Evolutionary conservation across 495 filamentous ascomycete species (phyloP).

Genomic region (Aspergillus ellipticus): DNA sequence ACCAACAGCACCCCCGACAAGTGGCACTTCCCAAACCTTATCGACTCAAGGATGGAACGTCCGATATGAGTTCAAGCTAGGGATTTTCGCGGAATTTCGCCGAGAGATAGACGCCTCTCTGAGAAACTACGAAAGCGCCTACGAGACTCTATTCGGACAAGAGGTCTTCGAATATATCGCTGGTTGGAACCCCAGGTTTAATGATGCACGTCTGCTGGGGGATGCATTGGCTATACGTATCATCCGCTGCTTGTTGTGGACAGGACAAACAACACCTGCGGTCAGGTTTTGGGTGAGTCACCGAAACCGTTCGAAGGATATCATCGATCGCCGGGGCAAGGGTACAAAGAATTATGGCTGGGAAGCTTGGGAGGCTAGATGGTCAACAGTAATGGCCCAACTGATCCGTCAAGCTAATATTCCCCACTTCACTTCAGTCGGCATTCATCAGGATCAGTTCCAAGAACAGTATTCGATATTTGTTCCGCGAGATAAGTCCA

Average conservation of each 20-base stretch:
- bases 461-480: conserved; percentile 43
- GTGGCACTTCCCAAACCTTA: conserved; percentile 75
- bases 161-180: conserved; percentile 85
- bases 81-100: conserved; percentile 83
- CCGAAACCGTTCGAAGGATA: conserved; percentile 61
- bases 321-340: conserved; percentile 77
- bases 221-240: conserved; percentile 76
- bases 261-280: conserved; percentile 67
- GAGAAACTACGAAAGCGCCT: conserved; percentile 78
- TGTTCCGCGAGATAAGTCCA: conserved; percentile 62
- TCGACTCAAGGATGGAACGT: conserved; percentile 86
- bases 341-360: conserved; percentile 81
- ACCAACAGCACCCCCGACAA: conserved; percentile 78
- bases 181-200: conserved; percentile 81
- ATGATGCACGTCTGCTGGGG: conserved; percentile 76
- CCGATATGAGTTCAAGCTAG: conserved; percentile 89
- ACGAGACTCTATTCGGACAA: conserved; percentile 71
- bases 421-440: conserved; percentile 30
- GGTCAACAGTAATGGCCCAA: conserved; percentile 77
- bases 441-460: conserved; percentile 16
- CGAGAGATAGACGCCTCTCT: conserved; percentile 84
- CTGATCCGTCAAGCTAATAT: conserved; percentile 62
- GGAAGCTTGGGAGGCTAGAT: conserved; percentile 83
- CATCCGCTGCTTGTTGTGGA: conserved; percentile 75
- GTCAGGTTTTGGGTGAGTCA: conserved; percentile 74